These are phyloP conservation scores for Colletotrichum orbiculare DNA, from an alignment of 2,329 filamentous ascomycete species.

Conservation along the genomic window DNA sequence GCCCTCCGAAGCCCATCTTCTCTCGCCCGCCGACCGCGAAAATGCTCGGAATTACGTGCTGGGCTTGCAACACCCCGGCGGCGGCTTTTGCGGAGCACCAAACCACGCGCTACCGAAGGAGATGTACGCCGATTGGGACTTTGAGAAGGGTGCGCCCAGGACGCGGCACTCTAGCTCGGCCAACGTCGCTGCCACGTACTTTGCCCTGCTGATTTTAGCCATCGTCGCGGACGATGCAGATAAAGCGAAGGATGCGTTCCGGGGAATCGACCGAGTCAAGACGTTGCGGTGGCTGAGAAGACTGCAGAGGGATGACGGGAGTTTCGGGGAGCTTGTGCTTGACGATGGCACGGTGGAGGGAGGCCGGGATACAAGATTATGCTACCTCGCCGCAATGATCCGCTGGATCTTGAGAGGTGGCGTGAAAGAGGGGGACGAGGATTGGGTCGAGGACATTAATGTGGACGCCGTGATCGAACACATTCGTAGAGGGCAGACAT, in stretches of 20 bases:
- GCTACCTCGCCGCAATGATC: constrained; percentile 84
- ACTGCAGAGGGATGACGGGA: constrained; percentile 86
- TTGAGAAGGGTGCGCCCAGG: constrained; percentile 28
- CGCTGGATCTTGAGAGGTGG: constrained; percentile 83
- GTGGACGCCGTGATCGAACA: constrained; percentile 76
- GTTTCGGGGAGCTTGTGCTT: constrained; percentile 86
- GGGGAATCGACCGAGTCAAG: constrained; percentile 72
- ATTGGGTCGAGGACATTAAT: constrained; percentile 77
- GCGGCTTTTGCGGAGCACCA: constrained; percentile 90
- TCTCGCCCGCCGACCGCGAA: constrained; percentile 56
- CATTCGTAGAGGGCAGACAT: constrained; percentile 77
- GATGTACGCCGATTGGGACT: constrained; percentile 41
- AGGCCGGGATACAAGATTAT: constrained; percentile 86
- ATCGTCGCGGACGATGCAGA: constrained; percentile 54
- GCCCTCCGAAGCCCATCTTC: constrained; percentile 52
- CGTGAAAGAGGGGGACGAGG: constrained; percentile 59
- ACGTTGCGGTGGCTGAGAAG: constrained; percentile 79
- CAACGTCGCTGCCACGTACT: constrained; percentile 89
- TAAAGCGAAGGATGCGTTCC: constrained; percentile 58
- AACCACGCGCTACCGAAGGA: constrained; percentile 64
- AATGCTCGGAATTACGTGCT: constrained; percentile 81
- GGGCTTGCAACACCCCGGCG: constrained; percentile 82
- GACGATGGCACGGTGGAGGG: constrained; percentile 73
- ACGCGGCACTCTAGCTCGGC: constrained; percentile 58
- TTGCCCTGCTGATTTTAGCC: constrained; percentile 81